Evolutionary conservation across 2,329 filamentous ascomycete species (phyloP).

Genomic region (Trichoderma simmonsii): DNA sequence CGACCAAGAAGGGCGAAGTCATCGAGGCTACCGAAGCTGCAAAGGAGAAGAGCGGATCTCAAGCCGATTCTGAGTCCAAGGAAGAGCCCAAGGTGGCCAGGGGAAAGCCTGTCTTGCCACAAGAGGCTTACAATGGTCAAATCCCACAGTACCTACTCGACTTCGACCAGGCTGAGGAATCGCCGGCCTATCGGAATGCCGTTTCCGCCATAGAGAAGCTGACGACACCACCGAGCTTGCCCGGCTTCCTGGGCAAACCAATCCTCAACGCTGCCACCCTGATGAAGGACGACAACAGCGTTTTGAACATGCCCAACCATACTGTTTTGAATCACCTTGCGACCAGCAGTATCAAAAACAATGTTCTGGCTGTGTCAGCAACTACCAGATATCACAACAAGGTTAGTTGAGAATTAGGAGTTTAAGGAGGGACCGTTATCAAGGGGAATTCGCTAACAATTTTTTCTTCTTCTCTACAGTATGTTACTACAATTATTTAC

Average conservation of each 20-base stretch:
- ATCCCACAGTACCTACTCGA: slow-evolving; percentile 86
- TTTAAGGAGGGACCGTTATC: background rate
- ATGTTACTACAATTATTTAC: slow-evolving; percentile 96
- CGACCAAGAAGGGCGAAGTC: slow-evolving; percentile 26
- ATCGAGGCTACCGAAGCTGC: slow-evolving; percentile 18
- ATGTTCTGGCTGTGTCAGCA: slow-evolving; percentile 88
- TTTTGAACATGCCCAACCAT: slow-evolving; percentile 94
- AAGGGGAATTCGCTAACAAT: background rate
- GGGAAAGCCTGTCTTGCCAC: slow-evolving; percentile 55
- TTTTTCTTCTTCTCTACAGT: slow-evolving; percentile 50
- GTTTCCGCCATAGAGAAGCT: slow-evolving; percentile 72
- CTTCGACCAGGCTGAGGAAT: slow-evolving; percentile 81
- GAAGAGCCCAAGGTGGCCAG: slow-evolving; percentile 44
- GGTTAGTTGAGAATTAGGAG: slow-evolving; percentile 45
- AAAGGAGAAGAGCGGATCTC: slow-evolving; percentile 7
- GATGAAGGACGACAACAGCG: slow-evolving; percentile 97
- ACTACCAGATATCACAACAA: slow-evolving; percentile 98
- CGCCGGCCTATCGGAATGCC: slow-evolving; percentile 69
- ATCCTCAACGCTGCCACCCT: slow-evolving; percentile 88
- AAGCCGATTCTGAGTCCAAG: slow-evolving; percentile 31
- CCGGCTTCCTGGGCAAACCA: slow-evolving; percentile 88
- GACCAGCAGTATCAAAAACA: slow-evolving; percentile 97
- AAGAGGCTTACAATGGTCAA: slow-evolving; percentile 63
- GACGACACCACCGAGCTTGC: slow-evolving; percentile 79
- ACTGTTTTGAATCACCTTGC: slow-evolving; percentile 95